Evolutionary conservation across 257 asterid genomes (phyloP).

Genomic region (Catharanthus roseus): DNA sequence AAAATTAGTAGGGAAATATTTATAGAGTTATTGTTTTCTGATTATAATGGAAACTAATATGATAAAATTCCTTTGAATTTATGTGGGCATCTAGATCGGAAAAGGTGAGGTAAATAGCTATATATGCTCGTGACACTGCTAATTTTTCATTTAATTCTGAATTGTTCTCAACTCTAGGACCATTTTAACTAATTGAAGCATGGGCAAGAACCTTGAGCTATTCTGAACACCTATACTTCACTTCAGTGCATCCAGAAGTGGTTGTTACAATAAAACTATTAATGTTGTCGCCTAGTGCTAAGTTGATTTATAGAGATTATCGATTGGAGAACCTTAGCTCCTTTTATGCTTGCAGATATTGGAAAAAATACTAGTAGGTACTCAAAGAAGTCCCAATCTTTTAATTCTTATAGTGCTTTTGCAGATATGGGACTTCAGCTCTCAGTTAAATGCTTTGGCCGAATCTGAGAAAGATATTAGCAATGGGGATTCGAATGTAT

Average conservation of each 20-base stretch:
- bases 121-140: not conserved
- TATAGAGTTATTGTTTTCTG: not conserved
- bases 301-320: not conserved
- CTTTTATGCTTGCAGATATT: not conserved
- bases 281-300: not conserved
- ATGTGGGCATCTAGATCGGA: not conserved
- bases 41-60: not conserved
- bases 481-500: slow-evolving; percentile 37
- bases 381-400: not conserved
- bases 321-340: not conserved
- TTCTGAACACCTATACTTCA: not conserved
- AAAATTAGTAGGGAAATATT: not conserved
- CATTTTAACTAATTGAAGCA: not conserved
- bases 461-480: slow-evolving; percentile 45
- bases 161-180: not conserved
- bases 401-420: slow-evolving; percentile 11
- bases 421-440: slow-evolving; percentile 93
- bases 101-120: not conserved
- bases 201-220: not conserved
- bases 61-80: not conserved
- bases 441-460: slow-evolving; percentile 65
- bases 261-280: not conserved
- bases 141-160: not conserved
- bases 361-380: not conserved
- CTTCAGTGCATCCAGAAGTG: not conserved